A percentile compares a stretch with the other conserved stretches of the same genome.
phyloP scores from a whole-genome alignment of 257 asterid genomes.

The Eucommia ulmoides region DNA sequence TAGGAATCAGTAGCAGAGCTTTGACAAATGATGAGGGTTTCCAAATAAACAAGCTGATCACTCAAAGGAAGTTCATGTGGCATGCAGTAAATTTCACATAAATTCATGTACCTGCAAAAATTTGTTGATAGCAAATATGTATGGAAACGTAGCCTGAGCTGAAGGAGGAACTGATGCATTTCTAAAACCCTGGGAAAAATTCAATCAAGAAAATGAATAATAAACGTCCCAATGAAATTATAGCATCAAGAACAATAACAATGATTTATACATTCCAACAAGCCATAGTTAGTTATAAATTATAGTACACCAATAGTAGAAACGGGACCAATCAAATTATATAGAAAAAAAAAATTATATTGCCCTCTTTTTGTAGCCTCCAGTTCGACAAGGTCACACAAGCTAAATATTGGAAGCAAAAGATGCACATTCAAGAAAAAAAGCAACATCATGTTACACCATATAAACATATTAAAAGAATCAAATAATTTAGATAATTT shows the following conservation, averaged over 20 bases:
- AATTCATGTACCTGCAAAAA: slow-evolving; percentile 66
- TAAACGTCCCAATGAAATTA: too few species aligned
- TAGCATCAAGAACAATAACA: too few species aligned
- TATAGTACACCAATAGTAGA: too few species aligned
- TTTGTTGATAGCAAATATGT: slow-evolving; percentile 81
- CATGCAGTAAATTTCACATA: not conserved
- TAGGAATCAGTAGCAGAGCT: not conserved
- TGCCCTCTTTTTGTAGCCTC: too few species aligned
- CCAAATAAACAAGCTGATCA: not conserved
- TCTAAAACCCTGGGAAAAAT: slow-evolving; percentile 53
- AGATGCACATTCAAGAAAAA: not conserved
- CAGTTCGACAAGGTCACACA: not conserved
- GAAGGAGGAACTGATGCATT: slow-evolving; percentile 87
- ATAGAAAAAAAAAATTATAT: too few species aligned
- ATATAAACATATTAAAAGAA: not conserved
- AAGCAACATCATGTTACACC: not conserved
- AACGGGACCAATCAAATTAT: too few species aligned
- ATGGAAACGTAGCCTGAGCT: slow-evolving; percentile 86
- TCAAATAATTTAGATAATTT: too few species aligned
- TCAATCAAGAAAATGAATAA: slow-evolving; percentile 6
- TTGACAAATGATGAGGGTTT: not conserved
- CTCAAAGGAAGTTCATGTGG: not conserved
- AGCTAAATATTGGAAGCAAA: not conserved
- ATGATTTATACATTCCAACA: too few species aligned
- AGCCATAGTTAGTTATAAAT: too few species aligned